Conservation (phyloP, 495 filamentous ascomycete species). For the Aspergillus panamensis region DNA sequence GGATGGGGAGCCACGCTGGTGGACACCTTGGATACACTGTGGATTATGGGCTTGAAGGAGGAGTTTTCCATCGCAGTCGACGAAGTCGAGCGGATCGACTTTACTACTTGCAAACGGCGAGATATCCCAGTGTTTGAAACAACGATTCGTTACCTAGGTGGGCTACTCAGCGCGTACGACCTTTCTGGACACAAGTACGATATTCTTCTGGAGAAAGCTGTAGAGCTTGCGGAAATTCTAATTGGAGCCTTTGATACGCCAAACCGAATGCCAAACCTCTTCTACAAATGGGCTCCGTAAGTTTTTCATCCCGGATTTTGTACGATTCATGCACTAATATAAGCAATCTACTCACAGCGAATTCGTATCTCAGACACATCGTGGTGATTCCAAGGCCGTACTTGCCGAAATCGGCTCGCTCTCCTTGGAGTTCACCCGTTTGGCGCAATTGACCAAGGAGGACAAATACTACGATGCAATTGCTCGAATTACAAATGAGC, state of each 20-base stretch:
- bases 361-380: conserved; percentile 60
- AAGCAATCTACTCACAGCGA: conserved; percentile 31
- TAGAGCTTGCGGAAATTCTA: conserved; percentile 82
- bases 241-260: conserved; percentile 95
- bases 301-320: conserved; percentile 20
- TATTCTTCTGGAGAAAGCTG: conserved; percentile 77
- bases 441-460: conserved; percentile 86
- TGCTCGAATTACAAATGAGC: conserved; percentile 82
- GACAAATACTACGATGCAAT: conserved; percentile 93
- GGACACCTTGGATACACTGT: conserved; percentile 88
- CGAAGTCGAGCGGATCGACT: conserved; percentile 78
- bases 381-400: conserved; percentile 58
- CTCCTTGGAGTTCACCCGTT: conserved; percentile 89
- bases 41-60: conserved; percentile 89
- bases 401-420: conserved; percentile 88
- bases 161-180: conserved; percentile 79
- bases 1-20: conserved; percentile 95
- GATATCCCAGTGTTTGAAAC: conserved; percentile 84
- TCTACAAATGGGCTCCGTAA: conserved; percentile 79
- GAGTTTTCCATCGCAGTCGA: conserved; percentile 86
- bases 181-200: conserved; percentile 64
- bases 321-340: neutral
- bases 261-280: conserved; percentile 89
- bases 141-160: conserved; percentile 82
- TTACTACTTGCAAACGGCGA: conserved; percentile 64